Evolutionary conservation across 257 asterid genomes (phyloP), one percentile per base, ranked within the genome.

Genomic region (Osmanthus fragrans): DNA sequence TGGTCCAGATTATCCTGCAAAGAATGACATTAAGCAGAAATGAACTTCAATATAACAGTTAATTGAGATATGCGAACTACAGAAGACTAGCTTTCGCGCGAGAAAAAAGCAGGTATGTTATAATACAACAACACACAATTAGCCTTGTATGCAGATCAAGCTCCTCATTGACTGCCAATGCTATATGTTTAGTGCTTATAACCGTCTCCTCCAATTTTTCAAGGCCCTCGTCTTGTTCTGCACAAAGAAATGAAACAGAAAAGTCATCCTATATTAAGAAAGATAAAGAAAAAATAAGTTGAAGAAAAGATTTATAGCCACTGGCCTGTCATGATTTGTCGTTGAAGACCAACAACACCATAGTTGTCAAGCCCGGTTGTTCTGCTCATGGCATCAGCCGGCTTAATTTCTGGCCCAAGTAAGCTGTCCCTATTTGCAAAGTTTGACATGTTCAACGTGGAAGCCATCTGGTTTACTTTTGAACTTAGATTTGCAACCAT

Each of bases 211-310:
- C 98, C 90, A 96, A 75, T 73, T 88, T 84, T 84, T 89, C 98
- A 76, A 96, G 97, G 77, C 94, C 99, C 78, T 90, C 97, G 63
- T 96, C 98, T 92, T 96, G 99, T 78, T 96, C 99, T 96, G 93
- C 68, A 27, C 56, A 65, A 40, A 30, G 51, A 37, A 21, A 74
- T 29, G 42, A 40, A 71, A 47, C 34, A 63, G 34, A 25, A 63
- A 58, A 25, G 33, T 32, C 69, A 63, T 27, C 69, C 7, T 12
- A 77, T 70, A 81, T 51, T 7, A 32, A 71, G 65, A 67, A 58
- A n/a, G 66, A 65, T 39, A 30, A 77, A 51, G 27, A 54, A 33
- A 64, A 36, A 58, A 23, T 66, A 42, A 75, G 66, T 16, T 79
- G 72, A 69, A 63, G 3, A 51, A 63, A 47, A 75, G 15, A 74